These are phyloP conservation scores for Penicillium concentricum DNA, from an alignment of 2,329 filamentous ascomycete species.

Conservation along the genomic window DNA sequence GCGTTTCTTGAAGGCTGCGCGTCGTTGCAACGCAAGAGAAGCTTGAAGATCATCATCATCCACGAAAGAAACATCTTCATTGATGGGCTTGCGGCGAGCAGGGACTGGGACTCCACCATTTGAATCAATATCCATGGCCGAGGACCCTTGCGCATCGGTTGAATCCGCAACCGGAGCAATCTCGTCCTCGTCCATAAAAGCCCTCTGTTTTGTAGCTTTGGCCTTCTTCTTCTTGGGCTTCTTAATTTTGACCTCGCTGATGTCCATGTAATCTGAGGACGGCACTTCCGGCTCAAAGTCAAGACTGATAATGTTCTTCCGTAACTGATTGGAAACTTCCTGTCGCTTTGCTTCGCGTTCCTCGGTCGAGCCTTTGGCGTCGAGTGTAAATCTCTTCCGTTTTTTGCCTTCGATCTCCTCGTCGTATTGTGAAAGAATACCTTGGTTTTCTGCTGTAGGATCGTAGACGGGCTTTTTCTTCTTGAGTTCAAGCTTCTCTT, in stretches of 20 bases:
- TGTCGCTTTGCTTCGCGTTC: conserved; percentile 57
- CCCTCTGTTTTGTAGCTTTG: conserved; percentile 70
- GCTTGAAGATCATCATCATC: conserved; percentile 94
- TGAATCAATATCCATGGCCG: conserved; percentile 74
- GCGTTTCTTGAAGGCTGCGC: conserved; percentile 83
- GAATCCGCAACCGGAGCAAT: conserved; percentile 44
- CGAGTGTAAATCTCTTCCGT: conserved; percentile 80
- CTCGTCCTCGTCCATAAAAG: conserved; percentile 59
- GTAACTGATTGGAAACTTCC: conserved; percentile 59
- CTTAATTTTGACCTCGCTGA: conserved; percentile 85
- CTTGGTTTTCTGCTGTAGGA: conserved; percentile 68
- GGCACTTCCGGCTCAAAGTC: conserved; percentile 68
- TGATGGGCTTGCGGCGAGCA: conserved; percentile 61
- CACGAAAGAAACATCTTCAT: conserved; percentile 67
- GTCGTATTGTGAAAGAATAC: conserved; percentile 86
- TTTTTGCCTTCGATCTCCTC: conserved; percentile 93
- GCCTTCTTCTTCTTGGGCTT: conserved; percentile 87
- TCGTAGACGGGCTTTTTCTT: conserved; percentile 90
- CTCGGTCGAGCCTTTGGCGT: conserved; percentile 69
- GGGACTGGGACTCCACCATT: conserved; percentile 41
- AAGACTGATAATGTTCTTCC: conserved; percentile 70
- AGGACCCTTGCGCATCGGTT: conserved; percentile 42
- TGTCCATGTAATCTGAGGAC: conserved; percentile 82
- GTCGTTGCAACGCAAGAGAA: conserved; percentile 77
- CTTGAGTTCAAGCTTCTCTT: conserved; percentile 77